A percentile compares a stretch with the other conserved stretches of the same genome.
phyloP scores from a whole-genome alignment of 192 early-diverging fungal species.

The Backusella parvicylindrica region DNA sequence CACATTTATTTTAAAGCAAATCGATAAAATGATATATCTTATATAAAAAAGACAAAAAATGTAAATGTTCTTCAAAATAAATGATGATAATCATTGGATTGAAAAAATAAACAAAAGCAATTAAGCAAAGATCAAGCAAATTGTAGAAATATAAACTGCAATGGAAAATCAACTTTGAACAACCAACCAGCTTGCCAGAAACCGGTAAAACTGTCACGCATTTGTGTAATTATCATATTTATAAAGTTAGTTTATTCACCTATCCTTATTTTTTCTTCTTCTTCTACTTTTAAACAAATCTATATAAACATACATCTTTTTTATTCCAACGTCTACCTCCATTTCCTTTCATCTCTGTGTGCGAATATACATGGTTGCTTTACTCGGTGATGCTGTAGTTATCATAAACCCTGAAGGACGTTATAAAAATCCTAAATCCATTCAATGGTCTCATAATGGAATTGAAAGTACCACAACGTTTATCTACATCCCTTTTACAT shows the following conservation, averaged over 20 bases:
- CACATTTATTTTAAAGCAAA: too few relatives aligned
- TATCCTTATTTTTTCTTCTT: background rate
- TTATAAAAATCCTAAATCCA: background rate
- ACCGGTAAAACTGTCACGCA: background rate
- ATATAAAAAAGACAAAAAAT: too few relatives aligned
- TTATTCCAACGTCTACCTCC: background rate
- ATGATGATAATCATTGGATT: background rate
- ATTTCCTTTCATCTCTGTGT: background rate
- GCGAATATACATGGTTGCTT: constrained; percentile 1
- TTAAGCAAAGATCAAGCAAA: too few relatives aligned
- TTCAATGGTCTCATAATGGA: background rate
- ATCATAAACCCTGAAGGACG: background rate
- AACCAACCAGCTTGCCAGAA: background rate
- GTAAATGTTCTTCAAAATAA: too few relatives aligned
- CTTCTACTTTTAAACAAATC: background rate
- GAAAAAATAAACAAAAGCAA: too few relatives aligned
- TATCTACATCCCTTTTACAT: background rate
- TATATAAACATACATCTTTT: background rate
- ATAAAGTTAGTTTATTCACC: background rate
- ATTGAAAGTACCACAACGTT: background rate
- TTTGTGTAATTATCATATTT: background rate
- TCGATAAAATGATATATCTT: too few relatives aligned
- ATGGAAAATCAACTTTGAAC: background rate
- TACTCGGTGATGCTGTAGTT: background rate
- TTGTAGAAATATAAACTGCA: too few relatives aligned